Evolutionary conservation across 345 rosid species (phyloP).

Genomic region (Lumnitzera littorea): DNA sequence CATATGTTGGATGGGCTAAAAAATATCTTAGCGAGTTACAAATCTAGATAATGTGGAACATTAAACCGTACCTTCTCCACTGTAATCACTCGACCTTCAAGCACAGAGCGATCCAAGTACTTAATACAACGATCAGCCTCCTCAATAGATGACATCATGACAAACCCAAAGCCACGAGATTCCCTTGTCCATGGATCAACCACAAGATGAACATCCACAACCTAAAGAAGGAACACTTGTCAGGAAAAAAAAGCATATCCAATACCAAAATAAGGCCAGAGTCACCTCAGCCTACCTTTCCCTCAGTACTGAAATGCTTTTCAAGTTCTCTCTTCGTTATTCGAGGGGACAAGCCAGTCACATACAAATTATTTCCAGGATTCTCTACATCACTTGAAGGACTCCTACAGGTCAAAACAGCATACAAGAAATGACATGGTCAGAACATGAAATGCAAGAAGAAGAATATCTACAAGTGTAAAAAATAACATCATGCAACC

Average conservation of each 20-base stretch:
- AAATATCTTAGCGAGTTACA: background rate
- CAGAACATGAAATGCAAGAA: background rate
- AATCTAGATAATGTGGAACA: background rate
- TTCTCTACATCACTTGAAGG: slow-evolving; percentile 57
- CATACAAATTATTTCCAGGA: slow-evolving; percentile 91
- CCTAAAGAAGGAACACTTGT: slow-evolving; percentile 25
- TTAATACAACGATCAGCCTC: slow-evolving; percentile 82
- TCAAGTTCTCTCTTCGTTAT: slow-evolving; percentile 71
- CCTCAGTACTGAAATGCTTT: slow-evolving; percentile 64
- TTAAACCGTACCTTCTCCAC: slow-evolving; percentile 68
- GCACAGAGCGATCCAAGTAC: slow-evolving; percentile 61
- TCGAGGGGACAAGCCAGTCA: slow-evolving; percentile 80
- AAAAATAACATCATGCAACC: no score
- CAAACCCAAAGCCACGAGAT: slow-evolving; percentile 91
- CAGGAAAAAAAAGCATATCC: background rate
- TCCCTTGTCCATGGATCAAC: slow-evolving; percentile 95
- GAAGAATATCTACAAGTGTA: background rate
- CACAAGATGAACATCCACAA: slow-evolving; percentile 80
- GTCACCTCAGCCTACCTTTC: slow-evolving; percentile 40
- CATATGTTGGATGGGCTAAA: background rate
- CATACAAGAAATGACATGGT: slow-evolving; percentile 8
- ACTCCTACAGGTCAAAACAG: slow-evolving; percentile 28
- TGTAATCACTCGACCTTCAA: slow-evolving; percentile 75
- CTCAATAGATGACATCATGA: slow-evolving; percentile 53
- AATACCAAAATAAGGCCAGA: background rate